Percentiles rank a stretch among this genome's conserved stretches.
Evolutionary conservation across 495 filamentous ascomycete genomes (phyloP).

Genomic region (Extremus antarcticus): DNA sequence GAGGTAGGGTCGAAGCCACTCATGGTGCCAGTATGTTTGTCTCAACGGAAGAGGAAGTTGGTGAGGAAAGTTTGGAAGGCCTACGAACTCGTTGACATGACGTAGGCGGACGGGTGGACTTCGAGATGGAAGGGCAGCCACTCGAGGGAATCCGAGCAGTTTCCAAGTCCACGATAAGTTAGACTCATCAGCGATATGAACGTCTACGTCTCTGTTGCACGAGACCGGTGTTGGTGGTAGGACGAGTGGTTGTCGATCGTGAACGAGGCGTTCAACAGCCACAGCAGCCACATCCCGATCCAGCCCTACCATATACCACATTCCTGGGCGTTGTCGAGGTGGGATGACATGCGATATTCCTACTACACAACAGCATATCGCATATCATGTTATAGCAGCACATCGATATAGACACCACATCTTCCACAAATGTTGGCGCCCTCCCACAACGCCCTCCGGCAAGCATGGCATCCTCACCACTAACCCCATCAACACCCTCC

Average conservation of each 20-base stretch:
- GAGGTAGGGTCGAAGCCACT: conserved; percentile 1
- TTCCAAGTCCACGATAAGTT: too few relatives aligned
- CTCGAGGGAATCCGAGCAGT: too few relatives aligned
- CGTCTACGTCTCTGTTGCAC: too few relatives aligned
- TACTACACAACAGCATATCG: not conserved
- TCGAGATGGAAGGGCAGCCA: too few relatives aligned
- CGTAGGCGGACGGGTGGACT: not conserved
- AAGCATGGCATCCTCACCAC: conserved; percentile 1
- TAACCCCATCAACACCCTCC: conserved; percentile 11
- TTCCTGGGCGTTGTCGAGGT: not conserved
- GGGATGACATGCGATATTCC: too few relatives aligned
- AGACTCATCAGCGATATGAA: too few relatives aligned
- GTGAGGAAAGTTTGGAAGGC: not conserved
- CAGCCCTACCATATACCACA: not conserved
- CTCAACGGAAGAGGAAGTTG: not conserved
- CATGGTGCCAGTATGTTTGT: not conserved
- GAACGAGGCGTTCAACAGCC: not conserved
- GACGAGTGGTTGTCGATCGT: too few relatives aligned
- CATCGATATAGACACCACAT: not conserved
- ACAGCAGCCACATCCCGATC: not conserved
- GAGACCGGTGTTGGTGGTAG: too few relatives aligned
- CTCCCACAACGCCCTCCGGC: not conserved
- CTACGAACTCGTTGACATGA: not conserved
- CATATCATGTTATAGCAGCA: not conserved
- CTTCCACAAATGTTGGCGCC: not conserved